Evolutionary conservation across 1,284 basidiomycete species (phyloP), one percentile per base, ranked within the genome.

Genomic region (Ganoderma leucocontextum): DNA sequence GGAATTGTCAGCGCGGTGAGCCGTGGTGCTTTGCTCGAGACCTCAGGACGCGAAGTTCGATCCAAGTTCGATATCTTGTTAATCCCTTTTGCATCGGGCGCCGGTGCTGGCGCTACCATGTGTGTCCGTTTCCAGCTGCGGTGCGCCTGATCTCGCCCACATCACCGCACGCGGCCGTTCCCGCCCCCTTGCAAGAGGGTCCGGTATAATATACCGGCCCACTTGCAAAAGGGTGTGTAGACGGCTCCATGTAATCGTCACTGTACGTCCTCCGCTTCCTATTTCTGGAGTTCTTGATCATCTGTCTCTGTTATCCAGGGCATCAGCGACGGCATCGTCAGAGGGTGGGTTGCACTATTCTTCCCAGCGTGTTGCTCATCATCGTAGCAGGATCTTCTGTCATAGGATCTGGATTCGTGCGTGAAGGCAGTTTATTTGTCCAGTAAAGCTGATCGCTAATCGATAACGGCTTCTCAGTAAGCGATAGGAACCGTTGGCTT

Each of bases 361-460:
- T 36, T 36, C 55, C 22, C 4, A 8, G 36, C n/a, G 8, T 49
- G 5, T 15, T 17, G 49, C 19, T 19, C 25, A 57, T 13, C 12
- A 38, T 63, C 22, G 8, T 15, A 6, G 7, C 33, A 70, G 70
- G n/a, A 58, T 71, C 2, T 69, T 69, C 38, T 69, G 70, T 35
- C 62, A 71, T 42, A 57, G 70, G 15, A 65, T 71, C 4, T 71
- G 70, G 67, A 69, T 62, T 41, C 39, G 67, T 69, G 57, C 61
- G 66, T 60, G 2, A 17, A n/a, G 22, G 22, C n/a, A 17, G 7
- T n/a, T 4, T 38, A n/a, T 36, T 22, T 58, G 10, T 17, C 1
- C 8, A 6, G 60, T 22, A 29, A 39, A 39, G 22, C 47, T 49
- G 22, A 29, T 42, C n/a, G 39, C 49, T 49, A 19, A 42, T 25